A percentile compares a stretch with the other conserved stretches of the same genome.
Evolutionary conservation across 2,329 filamentous ascomycete genomes (phyloP).

Genomic region (Beauveria sp.): DNA sequence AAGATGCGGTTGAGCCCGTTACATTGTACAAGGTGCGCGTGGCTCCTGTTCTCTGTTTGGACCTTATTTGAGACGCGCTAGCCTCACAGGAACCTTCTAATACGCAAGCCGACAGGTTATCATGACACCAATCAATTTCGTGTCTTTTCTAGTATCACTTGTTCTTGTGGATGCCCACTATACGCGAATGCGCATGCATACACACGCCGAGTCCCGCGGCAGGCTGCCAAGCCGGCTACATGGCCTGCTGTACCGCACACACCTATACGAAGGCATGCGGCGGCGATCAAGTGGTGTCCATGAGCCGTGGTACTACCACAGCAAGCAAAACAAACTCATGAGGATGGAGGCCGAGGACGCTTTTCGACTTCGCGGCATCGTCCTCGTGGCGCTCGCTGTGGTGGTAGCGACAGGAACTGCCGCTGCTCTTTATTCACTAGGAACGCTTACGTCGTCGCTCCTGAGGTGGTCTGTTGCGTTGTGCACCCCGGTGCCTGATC

Average conservation of each 20-base stretch:
- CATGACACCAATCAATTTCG: slow-evolving; percentile 56
- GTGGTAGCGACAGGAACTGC: slow-evolving; percentile 23
- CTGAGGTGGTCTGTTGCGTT: not conserved
- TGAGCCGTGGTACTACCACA: slow-evolving; percentile 41
- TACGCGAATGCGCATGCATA: slow-evolving; percentile 40
- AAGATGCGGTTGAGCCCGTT: not conserved
- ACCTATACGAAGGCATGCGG: slow-evolving; percentile 29
- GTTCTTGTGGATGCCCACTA: slow-evolving; percentile 53
- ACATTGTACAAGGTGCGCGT: slow-evolving; percentile 4
- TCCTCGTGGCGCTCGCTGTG: slow-evolving; percentile 43
- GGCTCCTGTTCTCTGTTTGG: not conserved
- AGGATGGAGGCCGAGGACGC: slow-evolving; percentile 54
- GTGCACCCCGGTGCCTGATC: not conserved
- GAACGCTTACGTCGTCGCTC: not conserved
- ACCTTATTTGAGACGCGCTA: not conserved
- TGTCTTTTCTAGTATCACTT: slow-evolving; percentile 58
- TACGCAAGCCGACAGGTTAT: slow-evolving; percentile 31
- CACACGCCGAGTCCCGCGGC: slow-evolving; percentile 23
- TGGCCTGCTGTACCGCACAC: slow-evolving; percentile 31
- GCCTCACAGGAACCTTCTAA: not conserved
- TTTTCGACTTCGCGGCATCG: slow-evolving; percentile 48
- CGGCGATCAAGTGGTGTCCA: slow-evolving; percentile 13
- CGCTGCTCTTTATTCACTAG: slow-evolving; percentile 16
- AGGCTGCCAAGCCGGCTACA: slow-evolving; percentile 33
- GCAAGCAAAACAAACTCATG: slow-evolving; percentile 52